Evolutionary conservation across 305 asterid genomes (phyloP), one percentile per base, ranked within the genome.

Genomic region (Galium porrigens): DNA sequence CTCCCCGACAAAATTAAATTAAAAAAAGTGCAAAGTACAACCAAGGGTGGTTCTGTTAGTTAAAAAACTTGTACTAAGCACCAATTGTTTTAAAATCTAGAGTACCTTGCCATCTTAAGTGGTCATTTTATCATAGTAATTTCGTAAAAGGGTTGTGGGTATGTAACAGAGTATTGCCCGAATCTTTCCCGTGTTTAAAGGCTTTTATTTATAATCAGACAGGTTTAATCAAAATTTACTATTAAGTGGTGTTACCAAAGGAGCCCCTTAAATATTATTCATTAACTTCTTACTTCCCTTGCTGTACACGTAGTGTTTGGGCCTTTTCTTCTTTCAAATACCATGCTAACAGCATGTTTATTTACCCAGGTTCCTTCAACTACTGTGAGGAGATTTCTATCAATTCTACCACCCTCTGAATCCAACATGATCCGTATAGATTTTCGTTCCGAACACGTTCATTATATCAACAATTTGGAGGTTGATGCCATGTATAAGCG

Each of bases 391-490:
- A 87, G 82, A 71, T 83, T 94, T 71, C 97, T 94, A 72, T 87
- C 92, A 53, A 82, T 82, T 68, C 77, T 89, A 64, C 96, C 99
- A 68, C 92, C 99, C 64, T 75, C 96, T 15, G 99, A 86, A 68
- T 79, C 92, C 62, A 71, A 74, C 73, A 74, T 84, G 65, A 80
- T 87, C 65, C 95, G 99, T 76, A 88, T 94, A 64, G 97, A 94
- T 80, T 94, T 87, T 65, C 99, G 99, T 68, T 87, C 96, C 30
- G 48, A 81, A 65, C 90, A 87, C 82, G 99, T 94, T 82, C 88
- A 89, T 70, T 94, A 87, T 78, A 74, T 94, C 75, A 94, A 94
- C 81, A 74, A 94, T 83, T 80, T 94, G 86, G 99, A 94, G 81
- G 87, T 62, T 66, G 99, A 94, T 79, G 78, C 84, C 68, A 87